phyloP scores from a whole-genome alignment of 2,329 filamentous ascomycete genomes.

The Neonectria punicea region DNA sequence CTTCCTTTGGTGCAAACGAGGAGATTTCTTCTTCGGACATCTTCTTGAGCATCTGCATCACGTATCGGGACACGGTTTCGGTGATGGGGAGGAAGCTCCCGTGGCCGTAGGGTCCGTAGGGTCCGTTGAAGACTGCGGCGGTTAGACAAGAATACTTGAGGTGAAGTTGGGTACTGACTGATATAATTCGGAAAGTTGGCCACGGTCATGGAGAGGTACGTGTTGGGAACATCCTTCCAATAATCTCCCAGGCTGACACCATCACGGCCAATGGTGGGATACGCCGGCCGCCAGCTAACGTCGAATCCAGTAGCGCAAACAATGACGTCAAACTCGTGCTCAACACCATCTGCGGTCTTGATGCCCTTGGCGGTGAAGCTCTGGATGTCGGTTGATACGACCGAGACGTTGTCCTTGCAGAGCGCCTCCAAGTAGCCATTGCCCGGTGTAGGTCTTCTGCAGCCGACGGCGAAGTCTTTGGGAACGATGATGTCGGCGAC shows the following conservation, averaged over 20 bases:
- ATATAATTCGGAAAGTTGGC: conserved; percentile 42
- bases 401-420: conserved; percentile 12
- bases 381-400: conserved; percentile 5
- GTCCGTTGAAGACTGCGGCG: conserved; percentile 40
- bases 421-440: no score
- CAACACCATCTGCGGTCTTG: conserved; percentile 9
- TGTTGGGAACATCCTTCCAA: conserved; percentile 33
- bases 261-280: conserved; percentile 59
- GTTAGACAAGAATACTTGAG: not conserved
- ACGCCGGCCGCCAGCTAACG: conserved; percentile 43
- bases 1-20: conserved; percentile 37
- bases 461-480: no score
- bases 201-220: conserved; percentile 36
- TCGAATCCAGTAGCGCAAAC: conserved; percentile 48
- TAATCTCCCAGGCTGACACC: conserved; percentile 40
- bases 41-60: conserved; percentile 46
- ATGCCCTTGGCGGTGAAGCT: conserved; percentile 13
- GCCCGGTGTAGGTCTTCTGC: no score
- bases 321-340: conserved; percentile 35
- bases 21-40: conserved; percentile 40
- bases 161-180: conserved; percentile 12
- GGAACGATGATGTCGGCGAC: no score
- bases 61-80: conserved; percentile 40
- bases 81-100: conserved; percentile 42
- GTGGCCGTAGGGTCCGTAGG: conserved; percentile 41